Evolutionary conservation across 2,329 filamentous ascomycete genomes (phyloP).

Genomic region (Cercospora citrullina): DNA sequence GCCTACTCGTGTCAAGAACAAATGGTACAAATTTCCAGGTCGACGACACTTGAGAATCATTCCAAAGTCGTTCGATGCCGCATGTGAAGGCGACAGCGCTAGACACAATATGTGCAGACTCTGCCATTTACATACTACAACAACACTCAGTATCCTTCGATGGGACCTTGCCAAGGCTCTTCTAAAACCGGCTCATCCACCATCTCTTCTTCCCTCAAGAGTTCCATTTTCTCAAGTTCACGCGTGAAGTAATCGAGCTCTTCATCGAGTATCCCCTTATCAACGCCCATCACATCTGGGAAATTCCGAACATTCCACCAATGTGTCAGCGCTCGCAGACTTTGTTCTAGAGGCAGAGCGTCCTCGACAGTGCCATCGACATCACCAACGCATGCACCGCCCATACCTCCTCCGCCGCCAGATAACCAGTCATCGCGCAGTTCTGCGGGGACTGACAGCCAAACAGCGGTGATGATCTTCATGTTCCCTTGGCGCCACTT

Average conservation of each 20-base stretch:
- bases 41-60: background rate
- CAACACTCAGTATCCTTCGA: constrained; percentile 33
- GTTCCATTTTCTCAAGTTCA: constrained; percentile 54
- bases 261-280: constrained; percentile 42
- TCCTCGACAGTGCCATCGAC: constrained; percentile 94
- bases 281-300: constrained; percentile 69
- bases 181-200: constrained; percentile 28
- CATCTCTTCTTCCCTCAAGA: constrained; percentile 29
- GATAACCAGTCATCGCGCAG: constrained; percentile 93
- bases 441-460: constrained; percentile 88
- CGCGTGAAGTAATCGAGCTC: constrained; percentile 52
- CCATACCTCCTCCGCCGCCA: constrained; percentile 58
- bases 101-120: background rate
- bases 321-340: constrained; percentile 82
- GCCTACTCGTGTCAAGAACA: background rate
- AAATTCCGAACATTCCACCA: constrained; percentile 90
- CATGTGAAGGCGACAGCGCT: background rate
- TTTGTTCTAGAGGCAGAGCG: constrained; percentile 87
- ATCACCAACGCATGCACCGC: constrained; percentile 53
- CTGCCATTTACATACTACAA: background rate
- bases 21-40: background rate
- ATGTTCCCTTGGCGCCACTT: constrained; percentile 99
- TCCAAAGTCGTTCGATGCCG: background rate
- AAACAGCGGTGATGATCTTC: constrained; percentile 96
- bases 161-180: constrained; percentile 29